phyloP scores from a whole-genome alignment of 805 yeast genomes.

The Hanseniaspora meyeri region DNA sequence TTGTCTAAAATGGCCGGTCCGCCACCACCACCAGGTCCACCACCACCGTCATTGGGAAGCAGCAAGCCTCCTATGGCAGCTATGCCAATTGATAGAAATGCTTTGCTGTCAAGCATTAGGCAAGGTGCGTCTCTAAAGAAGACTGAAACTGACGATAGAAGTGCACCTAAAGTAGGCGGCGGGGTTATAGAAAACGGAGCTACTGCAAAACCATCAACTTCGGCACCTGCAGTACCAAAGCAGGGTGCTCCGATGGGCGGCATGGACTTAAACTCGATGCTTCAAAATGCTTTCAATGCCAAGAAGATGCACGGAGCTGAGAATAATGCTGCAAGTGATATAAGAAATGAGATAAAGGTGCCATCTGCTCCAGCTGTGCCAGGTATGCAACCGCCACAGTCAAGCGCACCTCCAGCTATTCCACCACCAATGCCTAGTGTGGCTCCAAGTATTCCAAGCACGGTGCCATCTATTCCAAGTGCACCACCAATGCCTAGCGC shows the following conservation, averaged over 20 bases:
- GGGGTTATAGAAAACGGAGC: conserved; percentile 19
- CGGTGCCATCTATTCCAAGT: conserved; percentile 16
- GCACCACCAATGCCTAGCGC: conserved; percentile 17
- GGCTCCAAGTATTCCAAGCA: conserved; percentile 14
- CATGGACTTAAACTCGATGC: conserved; percentile 22
- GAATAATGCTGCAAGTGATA: conserved; percentile 22
- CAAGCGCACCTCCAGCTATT: conserved; percentile 11
- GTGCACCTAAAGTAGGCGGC: conserved; percentile 43
- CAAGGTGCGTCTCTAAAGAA: conserved; percentile 53
- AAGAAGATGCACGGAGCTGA: conserved; percentile 14
- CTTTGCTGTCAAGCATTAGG: conserved; percentile 69
- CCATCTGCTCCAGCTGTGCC: conserved; percentile 26
- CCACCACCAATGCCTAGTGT: conserved; percentile 15
- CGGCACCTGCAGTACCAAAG: conserved; percentile 23
- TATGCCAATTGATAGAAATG: conserved; percentile 31
- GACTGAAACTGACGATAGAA: conserved; percentile 54
- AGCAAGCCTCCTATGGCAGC: conserved; percentile 27
- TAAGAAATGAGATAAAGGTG: conserved; percentile 16
- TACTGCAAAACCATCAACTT: conserved; percentile 1
- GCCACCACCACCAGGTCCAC: conserved; percentile 54
- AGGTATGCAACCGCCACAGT: conserved; percentile 17
- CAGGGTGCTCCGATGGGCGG: conserved; percentile 6
- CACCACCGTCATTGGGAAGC: conserved; percentile 34
- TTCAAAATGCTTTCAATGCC: conserved; percentile 14
- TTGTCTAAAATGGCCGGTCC: conserved; percentile 36